Evolutionary conservation across 2,329 filamentous ascomycete genomes (phyloP).

Genomic region (Diplodia intermedia): DNA sequence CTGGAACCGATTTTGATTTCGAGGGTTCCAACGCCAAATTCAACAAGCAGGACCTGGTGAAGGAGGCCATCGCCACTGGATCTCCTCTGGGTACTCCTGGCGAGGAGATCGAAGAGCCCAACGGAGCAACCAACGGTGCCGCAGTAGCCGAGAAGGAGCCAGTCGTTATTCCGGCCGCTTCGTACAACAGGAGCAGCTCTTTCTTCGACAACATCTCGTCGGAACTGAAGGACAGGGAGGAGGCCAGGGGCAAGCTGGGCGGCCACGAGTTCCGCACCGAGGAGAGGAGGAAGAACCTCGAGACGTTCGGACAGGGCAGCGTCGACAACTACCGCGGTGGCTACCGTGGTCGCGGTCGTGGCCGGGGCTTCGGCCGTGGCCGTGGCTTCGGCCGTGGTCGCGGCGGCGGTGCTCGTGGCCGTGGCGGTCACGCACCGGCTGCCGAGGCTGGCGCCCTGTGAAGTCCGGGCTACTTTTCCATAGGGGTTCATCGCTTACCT

Average conservation of each 20-base stretch:
- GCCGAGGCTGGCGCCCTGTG: constrained; percentile 22
- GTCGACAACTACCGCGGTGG: constrained; percentile 83
- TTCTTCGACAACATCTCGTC: constrained; percentile 99
- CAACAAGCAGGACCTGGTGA: constrained; percentile 84
- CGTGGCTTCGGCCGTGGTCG: constrained; percentile 54
- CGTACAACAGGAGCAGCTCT: constrained; percentile 84
- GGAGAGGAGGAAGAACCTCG: constrained; percentile 90
- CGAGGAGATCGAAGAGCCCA: constrained; percentile 47
- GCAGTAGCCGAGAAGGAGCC: constrained; percentile 47
- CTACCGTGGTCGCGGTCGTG: constrained; percentile 78
- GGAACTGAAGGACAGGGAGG: constrained; percentile 86
- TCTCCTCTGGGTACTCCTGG: constrained; percentile 62
- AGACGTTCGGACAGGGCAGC: constrained; percentile 96
- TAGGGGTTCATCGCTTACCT: constrained; percentile 15
- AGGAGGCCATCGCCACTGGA: constrained; percentile 83
- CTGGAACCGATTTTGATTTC: constrained; percentile 91
- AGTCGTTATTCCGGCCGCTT: constrained; percentile 54
- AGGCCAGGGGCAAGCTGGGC: constrained; percentile 70
- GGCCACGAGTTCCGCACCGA: constrained; percentile 89
- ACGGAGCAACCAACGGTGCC: constrained; percentile 45
- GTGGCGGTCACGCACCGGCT: constrained; percentile 1
- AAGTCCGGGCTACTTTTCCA: not conserved
- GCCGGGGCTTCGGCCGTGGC: constrained; percentile 61
- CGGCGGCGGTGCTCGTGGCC: constrained; percentile 36
- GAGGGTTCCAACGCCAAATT: constrained; percentile 85